Percentiles rank a stretch among this genome's conserved stretches.
Evolutionary conservation across 768 basidiomycete species (phyloP).

Genomic region (Boletus rubescentipes): DNA sequence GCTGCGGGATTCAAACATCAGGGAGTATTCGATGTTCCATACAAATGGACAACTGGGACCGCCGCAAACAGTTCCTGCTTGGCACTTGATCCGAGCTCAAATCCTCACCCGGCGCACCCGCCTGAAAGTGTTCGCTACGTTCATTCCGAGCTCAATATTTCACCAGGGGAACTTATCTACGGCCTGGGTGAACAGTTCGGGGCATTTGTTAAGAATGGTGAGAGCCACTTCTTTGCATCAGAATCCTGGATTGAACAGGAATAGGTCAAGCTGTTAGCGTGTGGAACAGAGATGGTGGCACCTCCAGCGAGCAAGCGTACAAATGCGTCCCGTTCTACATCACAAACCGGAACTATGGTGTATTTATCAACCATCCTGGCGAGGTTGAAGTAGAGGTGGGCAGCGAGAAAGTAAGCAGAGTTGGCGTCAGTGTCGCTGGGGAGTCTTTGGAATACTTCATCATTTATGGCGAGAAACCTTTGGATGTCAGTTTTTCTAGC

Average conservation of each 20-base stretch:
- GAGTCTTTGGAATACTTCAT: conserved; percentile 67
- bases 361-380: conserved; percentile 75
- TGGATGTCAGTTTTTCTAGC: conserved; percentile 38
- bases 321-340: conserved; percentile 71
- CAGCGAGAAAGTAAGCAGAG: conserved; percentile 62
- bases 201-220: conserved; percentile 74
- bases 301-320: conserved; percentile 65
- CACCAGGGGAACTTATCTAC: conserved; percentile 71
- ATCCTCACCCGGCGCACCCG: conserved; percentile 45
- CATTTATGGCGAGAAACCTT: conserved; percentile 66
- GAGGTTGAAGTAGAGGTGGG: conserved; percentile 76
- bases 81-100: conserved; percentile 55
- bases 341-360: conserved; percentile 68
- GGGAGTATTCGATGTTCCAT: conserved; percentile 54
- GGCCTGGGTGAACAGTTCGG: conserved; percentile 77
- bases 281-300: conserved; percentile 79
- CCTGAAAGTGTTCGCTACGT: conserved; percentile 49
- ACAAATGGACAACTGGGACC: conserved; percentile 48
- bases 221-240: conserved; percentile 26
- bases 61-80: conserved; percentile 59
- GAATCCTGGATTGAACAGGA: conserved; percentile 11
- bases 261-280: conserved; percentile 57
- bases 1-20: conserved; percentile 55
- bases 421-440: conserved; percentile 62
- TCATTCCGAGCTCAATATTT: conserved; percentile 58